phyloP scores from a whole-genome alignment of 2,329 filamentous ascomycete genomes.

The Pseudogymnoascus sp. region DNA sequence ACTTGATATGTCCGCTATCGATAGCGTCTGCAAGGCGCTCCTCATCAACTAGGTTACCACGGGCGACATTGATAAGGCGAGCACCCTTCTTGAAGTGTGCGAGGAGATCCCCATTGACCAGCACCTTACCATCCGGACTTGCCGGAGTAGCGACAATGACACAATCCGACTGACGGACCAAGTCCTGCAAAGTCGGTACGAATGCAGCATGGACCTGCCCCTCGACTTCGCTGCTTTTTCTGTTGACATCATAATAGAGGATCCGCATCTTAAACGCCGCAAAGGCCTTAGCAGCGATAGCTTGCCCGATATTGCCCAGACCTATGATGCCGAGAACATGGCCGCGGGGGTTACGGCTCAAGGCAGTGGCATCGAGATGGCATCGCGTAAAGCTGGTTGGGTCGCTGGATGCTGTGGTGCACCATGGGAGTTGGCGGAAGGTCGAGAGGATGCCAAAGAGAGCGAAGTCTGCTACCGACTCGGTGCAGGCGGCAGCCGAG shows the following conservation, averaged over 20 bases:
- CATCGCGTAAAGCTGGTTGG: constrained; percentile 43
- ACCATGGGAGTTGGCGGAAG: constrained; percentile 60
- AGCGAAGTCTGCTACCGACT: constrained; percentile 65
- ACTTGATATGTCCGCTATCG: constrained; percentile 40
- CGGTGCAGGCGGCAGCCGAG: constrained; percentile 57
- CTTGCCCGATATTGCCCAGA: constrained; percentile 57
- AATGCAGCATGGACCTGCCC: constrained; percentile 43
- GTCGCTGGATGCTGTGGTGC: constrained; percentile 21
- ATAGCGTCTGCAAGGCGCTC: constrained; percentile 53
- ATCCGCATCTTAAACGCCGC: constrained; percentile 60
- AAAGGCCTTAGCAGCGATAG: constrained; percentile 50
- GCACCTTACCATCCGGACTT: constrained; percentile 34
- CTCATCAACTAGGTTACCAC: constrained; percentile 58
- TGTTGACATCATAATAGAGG: constrained; percentile 51
- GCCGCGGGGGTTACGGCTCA: constrained; percentile 55
- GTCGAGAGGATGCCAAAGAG: constrained; percentile 60
- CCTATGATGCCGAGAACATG: constrained; percentile 60
- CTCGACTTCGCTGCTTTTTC: constrained; percentile 30
- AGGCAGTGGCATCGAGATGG: constrained; percentile 50
- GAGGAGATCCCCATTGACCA: constrained; percentile 44
- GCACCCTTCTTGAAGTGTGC: constrained; percentile 44
- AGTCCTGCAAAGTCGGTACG: constrained; percentile 41
- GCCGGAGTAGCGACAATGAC: constrained; percentile 54
- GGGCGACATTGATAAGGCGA: constrained; percentile 57
- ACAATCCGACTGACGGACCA: constrained; percentile 49